These are phyloP conservation scores for Isatis tinctoria DNA, from an alignment of 345 rosid genomes.

Conservation along the genomic window DNA sequence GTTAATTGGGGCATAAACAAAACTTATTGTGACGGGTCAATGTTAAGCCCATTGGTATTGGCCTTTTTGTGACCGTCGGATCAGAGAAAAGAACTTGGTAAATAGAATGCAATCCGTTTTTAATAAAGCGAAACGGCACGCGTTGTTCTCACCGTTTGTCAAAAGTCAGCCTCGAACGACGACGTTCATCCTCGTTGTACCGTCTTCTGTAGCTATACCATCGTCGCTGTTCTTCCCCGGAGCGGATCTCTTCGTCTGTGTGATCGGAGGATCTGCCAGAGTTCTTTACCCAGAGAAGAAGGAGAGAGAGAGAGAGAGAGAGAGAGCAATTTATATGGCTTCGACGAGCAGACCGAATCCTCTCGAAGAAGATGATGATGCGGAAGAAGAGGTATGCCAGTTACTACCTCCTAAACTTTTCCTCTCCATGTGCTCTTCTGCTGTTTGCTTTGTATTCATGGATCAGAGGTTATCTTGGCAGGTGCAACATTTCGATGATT, in stretches of 20 bases:
- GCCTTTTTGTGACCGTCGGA: background rate
- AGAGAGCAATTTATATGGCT: constrained; percentile 43
- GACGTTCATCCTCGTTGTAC: background rate
- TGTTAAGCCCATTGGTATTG: background rate
- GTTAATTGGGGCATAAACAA: background rate
- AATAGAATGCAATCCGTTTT: constrained; percentile 18
- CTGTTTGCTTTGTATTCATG: background rate
- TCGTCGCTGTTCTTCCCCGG: constrained; percentile 19
- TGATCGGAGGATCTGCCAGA: constrained; percentile 31
- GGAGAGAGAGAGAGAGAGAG: background rate
- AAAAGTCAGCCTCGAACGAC: background rate
- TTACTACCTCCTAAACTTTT: background rate
- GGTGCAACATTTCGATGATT: constrained; percentile 92
- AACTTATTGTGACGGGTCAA: background rate
- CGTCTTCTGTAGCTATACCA: constrained; percentile 1
- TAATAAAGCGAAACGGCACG: constrained; percentile 20
- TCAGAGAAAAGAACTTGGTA: background rate
- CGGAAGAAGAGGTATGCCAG: constrained; percentile 42
- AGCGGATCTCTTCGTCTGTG: constrained; percentile 27
- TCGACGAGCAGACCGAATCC: constrained; percentile 46
- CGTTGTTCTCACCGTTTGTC: constrained; percentile 5
- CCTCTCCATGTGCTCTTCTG: background rate
- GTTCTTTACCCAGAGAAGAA: constrained; percentile 1
- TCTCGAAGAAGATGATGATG: constrained; percentile 46
- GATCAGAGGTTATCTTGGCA: constrained; percentile 26